Evolutionary conservation across 768 basidiomycete species (phyloP).

Genomic region (Rhodocollybia butyracea): DNA sequence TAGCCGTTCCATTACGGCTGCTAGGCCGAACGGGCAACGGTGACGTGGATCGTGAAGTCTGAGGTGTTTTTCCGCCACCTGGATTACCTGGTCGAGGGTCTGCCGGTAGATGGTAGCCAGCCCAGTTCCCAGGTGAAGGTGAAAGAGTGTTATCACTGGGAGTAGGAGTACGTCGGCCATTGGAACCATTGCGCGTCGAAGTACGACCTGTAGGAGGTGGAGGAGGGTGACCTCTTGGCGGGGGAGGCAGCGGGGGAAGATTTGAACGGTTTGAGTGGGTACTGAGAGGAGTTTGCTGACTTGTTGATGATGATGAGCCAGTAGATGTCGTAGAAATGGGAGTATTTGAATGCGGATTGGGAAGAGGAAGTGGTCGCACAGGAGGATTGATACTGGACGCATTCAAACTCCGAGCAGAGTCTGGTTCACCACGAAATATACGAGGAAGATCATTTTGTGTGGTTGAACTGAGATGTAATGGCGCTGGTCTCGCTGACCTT

Average conservation of each 20-base stretch:
- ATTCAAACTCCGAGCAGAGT: slow-evolving; percentile 38
- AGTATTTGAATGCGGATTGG: slow-evolving; percentile 28
- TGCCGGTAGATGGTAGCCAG: slow-evolving; percentile 51
- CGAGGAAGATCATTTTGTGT: slow-evolving; percentile 66
- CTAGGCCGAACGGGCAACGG: slow-evolving; percentile 40
- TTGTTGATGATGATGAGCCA: slow-evolving; percentile 11
- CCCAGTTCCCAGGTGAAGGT: slow-evolving; percentile 36
- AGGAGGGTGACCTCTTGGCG: slow-evolving; percentile 66
- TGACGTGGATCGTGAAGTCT: slow-evolving; percentile 38
- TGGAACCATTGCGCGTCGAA: slow-evolving; percentile 30
- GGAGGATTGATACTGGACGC: slow-evolving; percentile 32
- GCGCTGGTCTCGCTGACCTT: slow-evolving; percentile 64
- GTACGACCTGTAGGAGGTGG: slow-evolving; percentile 42
- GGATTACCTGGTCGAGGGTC: slow-evolving; percentile 58
- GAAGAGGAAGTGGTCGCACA: slow-evolving; percentile 50
- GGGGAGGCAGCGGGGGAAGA: slow-evolving; percentile 57
- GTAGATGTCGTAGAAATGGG: slow-evolving; percentile 16
- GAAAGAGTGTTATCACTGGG: slow-evolving; percentile 47
- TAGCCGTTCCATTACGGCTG: slow-evolving; percentile 43
- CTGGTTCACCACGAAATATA: slow-evolving; percentile 62
- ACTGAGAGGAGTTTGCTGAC: slow-evolving; percentile 29
- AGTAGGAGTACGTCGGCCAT: slow-evolving; percentile 53
- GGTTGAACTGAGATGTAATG: slow-evolving; percentile 65
- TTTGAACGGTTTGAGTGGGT: slow-evolving; percentile 30
- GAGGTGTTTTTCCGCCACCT: slow-evolving; percentile 36